Evolutionary conservation across 805 yeast species (phyloP), one percentile per base, ranked within the genome.

Genomic region (Starmera pachycereana): DNA sequence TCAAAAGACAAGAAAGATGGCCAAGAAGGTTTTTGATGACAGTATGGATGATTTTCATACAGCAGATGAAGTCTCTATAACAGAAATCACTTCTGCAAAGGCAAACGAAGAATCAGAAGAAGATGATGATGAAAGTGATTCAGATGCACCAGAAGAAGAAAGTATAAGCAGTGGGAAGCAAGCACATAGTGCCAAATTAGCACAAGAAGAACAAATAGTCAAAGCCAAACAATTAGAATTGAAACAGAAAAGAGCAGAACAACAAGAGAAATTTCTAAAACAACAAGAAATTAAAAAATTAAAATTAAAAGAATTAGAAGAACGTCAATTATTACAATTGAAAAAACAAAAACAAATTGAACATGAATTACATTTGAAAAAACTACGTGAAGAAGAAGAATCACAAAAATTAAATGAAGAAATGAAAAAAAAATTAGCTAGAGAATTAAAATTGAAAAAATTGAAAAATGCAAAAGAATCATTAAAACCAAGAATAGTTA

Each of bases 71-170:
- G 46, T 37, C 10, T 14, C 44, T 33, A 11, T 38, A 18, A n/a
- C 29, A 33, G 45, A 31, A 34, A 46, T n/a, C n/a, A n/a, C n/a
- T n/a, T n/a, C 37, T 27, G 45, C 36, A 38, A 43, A 38, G 12
- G n/a, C n/a, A n/a, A 25, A 29, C 30, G 35, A 30, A 22, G 40
- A 29, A 8, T 40, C 40, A 31, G 54, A 47, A 37, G 37, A 31
- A 38, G 48, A 39, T 30, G 44, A 41, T 18, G 50, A 50, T 38
- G 61, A 51, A 36, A 50, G 53, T 32, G 68, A 62, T 43, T 70
- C 63, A 41, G 76, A 69, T 16, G 75, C 77, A 1, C 78, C 78
- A 39, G 76, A 71, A 41, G 77, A 72, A 46, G 75, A 68, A 37
- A 57, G 58, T 9, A 38, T 60, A 37, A 44, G 58, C 33, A 32